Base-by-base conservation (phyloP, 73 alveolate species). In the Paramecium primaurelia region DNA sequence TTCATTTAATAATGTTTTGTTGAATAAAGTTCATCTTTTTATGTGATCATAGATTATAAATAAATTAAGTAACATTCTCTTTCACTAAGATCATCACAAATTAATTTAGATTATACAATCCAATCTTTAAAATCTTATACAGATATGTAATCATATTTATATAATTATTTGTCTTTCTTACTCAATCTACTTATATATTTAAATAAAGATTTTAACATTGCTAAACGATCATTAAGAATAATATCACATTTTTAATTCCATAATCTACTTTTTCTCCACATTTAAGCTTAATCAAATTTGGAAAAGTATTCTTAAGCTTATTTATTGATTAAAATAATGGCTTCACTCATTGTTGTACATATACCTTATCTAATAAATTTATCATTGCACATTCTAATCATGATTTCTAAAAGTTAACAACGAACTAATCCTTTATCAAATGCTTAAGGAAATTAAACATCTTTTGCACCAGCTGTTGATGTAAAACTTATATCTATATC, bases 401-500 rank as follows among this genome's bases (percentile, higher is more conserved):
- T 45, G 11, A 80, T 80, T 80, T 80, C 91, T 22, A 80, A 42
- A 45, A 80, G 58, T 20, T 80, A 16, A 25, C 75, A 80, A 38
- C 91, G 49, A 36, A 80, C 91, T 8, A 80, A 80, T 8, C 91
- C 75, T 80, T 45, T 42, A n/a, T 80, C 91, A 80, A 44, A 49
- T 4, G 75, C 75, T 10, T 80, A 73, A 1, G 87, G 87, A 10
- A 73, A 80, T 80, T 40, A 20, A 3, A 42, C 91, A 22, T 80
- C 91, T 26, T 80, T 80, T 26, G 71, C 91, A 2, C 30, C 75
- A 12, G 49, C 18, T 26, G 91, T 80, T n/a, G 71, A 80, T 22
- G 91, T 80, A 45, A 80, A 49, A 25, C 91, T 80, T 6, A 80
- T 49, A 18, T 80, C 71, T 6, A 49, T 80, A 6, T 80, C 91